Percentiles rank a stretch among this genome's conserved stretches.
phyloP scores from a whole-genome alignment of 805 yeast genomes.

The Cyberlindnera mississippiensis region DNA sequence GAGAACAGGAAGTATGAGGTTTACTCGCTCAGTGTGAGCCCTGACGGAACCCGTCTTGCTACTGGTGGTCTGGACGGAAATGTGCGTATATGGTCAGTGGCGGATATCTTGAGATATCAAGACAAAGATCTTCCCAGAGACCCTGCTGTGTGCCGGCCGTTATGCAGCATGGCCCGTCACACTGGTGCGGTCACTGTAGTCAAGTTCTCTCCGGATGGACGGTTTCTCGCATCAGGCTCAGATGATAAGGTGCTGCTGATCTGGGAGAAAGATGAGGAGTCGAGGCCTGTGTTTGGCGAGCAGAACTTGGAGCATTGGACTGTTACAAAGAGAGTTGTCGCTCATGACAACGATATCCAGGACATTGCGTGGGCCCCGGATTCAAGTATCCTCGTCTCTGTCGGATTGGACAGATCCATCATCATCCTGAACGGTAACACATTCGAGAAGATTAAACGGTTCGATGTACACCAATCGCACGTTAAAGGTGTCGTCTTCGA shows the following conservation, averaged over 20 bases:
- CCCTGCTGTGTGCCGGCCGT: constrained; percentile 43
- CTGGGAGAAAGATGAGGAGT: constrained; percentile 86
- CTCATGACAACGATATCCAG: constrained; percentile 97
- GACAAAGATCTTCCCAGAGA: constrained; percentile 27
- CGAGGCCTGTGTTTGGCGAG: constrained; percentile 59
- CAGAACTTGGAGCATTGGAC: constrained; percentile 92
- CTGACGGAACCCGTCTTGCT: constrained; percentile 82
- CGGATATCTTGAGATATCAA: constrained; percentile 42
- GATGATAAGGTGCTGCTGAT: constrained; percentile 89
- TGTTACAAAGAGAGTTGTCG: constrained; percentile 85
- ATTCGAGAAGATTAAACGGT: constrained; percentile 82
- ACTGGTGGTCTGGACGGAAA: constrained; percentile 95
- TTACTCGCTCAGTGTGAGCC: constrained; percentile 74
- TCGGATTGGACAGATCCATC: constrained; percentile 89
- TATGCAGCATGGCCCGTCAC: constrained; percentile 91
- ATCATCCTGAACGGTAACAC: constrained; percentile 93
- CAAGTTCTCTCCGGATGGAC: constrained; percentile 86
- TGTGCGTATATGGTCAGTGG: constrained; percentile 81
- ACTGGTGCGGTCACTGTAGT: constrained; percentile 96
- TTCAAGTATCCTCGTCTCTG: constrained; percentile 83
- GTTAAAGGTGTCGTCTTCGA: constrained; percentile 97
- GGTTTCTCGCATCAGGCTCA: constrained; percentile 90
- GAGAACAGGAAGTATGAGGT: constrained; percentile 80
- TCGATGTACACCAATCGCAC: constrained; percentile 90
- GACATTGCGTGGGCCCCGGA: constrained; percentile 99